A percentile compares a stretch with the other conserved stretches of the same genome.
These are phyloP conservation scores for Pseudogymnoascus sp. DNA, from an alignment of 2,329 filamentous ascomycete species.

Conservation along the genomic window DNA sequence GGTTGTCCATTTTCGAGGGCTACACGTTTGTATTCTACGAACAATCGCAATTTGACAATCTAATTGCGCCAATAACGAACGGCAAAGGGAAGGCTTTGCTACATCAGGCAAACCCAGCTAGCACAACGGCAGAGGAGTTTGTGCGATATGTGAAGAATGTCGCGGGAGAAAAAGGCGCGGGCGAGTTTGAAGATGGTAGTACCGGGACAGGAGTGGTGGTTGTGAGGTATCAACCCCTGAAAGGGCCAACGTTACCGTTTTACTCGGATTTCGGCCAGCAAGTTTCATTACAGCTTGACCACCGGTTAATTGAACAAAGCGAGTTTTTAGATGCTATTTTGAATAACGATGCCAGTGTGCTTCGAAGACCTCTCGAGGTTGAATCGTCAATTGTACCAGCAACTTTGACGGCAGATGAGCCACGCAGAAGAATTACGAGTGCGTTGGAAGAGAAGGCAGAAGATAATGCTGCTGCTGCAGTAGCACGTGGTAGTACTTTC, in stretches of 20 bases:
- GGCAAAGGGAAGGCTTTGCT: conserved; percentile 77
- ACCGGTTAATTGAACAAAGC: conserved; percentile 77
- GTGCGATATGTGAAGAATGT: conserved; percentile 66
- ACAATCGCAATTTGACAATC: conserved; percentile 61
- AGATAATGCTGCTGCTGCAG: neutral
- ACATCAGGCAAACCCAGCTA: conserved; percentile 49
- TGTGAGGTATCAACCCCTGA: conserved; percentile 61
- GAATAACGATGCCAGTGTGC: conserved; percentile 62
- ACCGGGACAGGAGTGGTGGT: conserved; percentile 67
- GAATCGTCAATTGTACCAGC: conserved; percentile 29
- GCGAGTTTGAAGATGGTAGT: conserved; percentile 53
- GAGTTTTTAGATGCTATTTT: conserved; percentile 89
- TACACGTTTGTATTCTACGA: conserved; percentile 88
- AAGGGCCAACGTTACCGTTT: conserved; percentile 49
- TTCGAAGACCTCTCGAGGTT: conserved; percentile 60
- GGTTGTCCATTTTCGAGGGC: conserved; percentile 69
- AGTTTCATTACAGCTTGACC: conserved; percentile 64
- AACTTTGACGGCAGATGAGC: conserved; percentile 22
- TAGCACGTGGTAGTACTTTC: neutral
- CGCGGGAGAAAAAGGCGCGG: conserved; percentile 64
- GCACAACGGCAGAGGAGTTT: conserved; percentile 67
- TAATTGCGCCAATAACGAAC: conserved; percentile 65
- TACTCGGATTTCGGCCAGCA: conserved; percentile 58
- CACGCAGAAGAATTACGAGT: neutral
- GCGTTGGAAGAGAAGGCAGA: neutral